A percentile compares a stretch with the other conserved stretches of the same genome.
Evolutionary conservation across 2,329 filamentous ascomycete species (phyloP).

Genomic region (Arthrobotrys conoides): DNA sequence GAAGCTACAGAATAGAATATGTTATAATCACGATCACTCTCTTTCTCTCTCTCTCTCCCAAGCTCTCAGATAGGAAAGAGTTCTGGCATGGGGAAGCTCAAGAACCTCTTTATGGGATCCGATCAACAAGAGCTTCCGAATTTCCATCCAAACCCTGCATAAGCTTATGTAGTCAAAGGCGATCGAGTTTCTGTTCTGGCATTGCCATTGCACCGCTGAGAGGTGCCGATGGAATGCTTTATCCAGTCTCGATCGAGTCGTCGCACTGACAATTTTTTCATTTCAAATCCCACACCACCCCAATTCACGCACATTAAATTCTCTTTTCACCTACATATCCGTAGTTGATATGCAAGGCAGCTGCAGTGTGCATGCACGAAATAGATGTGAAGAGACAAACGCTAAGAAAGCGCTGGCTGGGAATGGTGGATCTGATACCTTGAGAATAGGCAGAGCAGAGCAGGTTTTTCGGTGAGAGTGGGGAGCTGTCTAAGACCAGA

Average conservation of each 20-base stretch:
- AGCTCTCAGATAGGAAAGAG: slow-evolving; percentile 38
- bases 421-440: slow-evolving; percentile 32
- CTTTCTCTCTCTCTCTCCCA: slow-evolving; percentile 9
- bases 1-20: neutral
- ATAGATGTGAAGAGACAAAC: slow-evolving; percentile 46
- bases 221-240: slow-evolving; percentile 48
- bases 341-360: slow-evolving; percentile 48
- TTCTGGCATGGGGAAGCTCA: slow-evolving; percentile 50
- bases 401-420: slow-evolving; percentile 43
- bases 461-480: slow-evolving; percentile 36
- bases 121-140: slow-evolving; percentile 35
- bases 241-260: slow-evolving; percentile 26
- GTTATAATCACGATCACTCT: too few relatives aligned
- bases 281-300: slow-evolving; percentile 27
- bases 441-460: slow-evolving; percentile 19
- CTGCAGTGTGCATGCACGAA: slow-evolving; percentile 59
- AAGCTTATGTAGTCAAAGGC: slow-evolving; percentile 43
- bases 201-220: too few relatives aligned
- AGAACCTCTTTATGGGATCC: slow-evolving; percentile 20
- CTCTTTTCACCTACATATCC: slow-evolving; percentile 42
- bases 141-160: slow-evolving; percentile 47
- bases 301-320: slow-evolving; percentile 32
- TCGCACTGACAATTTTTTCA: slow-evolving; percentile 49
- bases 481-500: slow-evolving; percentile 53
- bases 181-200: slow-evolving; percentile 20